phyloP scores from a whole-genome alignment of 805 yeast species.

The Suhomyces sp. region DNA sequence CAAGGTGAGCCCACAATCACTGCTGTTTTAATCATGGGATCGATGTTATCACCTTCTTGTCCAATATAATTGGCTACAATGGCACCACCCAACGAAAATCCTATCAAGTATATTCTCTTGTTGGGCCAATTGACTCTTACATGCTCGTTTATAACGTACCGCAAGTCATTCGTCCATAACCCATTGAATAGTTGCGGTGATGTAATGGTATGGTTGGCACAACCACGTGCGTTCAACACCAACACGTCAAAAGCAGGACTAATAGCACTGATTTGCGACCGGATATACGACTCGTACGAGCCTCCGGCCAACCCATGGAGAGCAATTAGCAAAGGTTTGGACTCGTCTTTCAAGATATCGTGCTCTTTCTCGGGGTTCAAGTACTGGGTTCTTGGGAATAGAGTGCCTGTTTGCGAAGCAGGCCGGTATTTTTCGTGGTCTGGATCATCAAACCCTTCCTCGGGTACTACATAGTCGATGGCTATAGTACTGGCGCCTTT shows the following conservation, averaged over 20 bases:
- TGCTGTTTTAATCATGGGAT: conserved; percentile 54
- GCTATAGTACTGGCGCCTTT: conserved; percentile 46
- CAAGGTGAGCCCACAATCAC: conserved; percentile 66
- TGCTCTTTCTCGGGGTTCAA: conserved; percentile 45
- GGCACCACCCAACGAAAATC: conserved; percentile 73
- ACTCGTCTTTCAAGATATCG: conserved; percentile 30
- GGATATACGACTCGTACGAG: conserved; percentile 68
- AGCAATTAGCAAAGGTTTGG: conserved; percentile 58
- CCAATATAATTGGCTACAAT: conserved; percentile 66
- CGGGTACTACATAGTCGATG: conserved; percentile 45
- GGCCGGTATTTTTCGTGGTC: conserved; percentile 32
- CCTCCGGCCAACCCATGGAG: conserved; percentile 80
- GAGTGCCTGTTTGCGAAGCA: conserved; percentile 48
- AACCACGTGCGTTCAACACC: conserved; percentile 70
- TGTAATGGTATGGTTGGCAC: conserved; percentile 69
- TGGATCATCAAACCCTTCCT: conserved; percentile 15
- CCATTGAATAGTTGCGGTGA: conserved; percentile 68
- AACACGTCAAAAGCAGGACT: conserved; percentile 50
- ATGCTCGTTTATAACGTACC: conserved; percentile 52
- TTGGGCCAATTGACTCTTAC: conserved; percentile 53
- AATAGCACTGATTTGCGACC: conserved; percentile 49
- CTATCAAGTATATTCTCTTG: conserved; percentile 63
- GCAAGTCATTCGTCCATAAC: conserved; percentile 64
- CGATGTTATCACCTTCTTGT: conserved; percentile 51
- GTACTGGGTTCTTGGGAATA: conserved; percentile 70